Conservation (phyloP, 495 filamentous ascomycete genomes). For the Penicillium waksmanii region DNA sequence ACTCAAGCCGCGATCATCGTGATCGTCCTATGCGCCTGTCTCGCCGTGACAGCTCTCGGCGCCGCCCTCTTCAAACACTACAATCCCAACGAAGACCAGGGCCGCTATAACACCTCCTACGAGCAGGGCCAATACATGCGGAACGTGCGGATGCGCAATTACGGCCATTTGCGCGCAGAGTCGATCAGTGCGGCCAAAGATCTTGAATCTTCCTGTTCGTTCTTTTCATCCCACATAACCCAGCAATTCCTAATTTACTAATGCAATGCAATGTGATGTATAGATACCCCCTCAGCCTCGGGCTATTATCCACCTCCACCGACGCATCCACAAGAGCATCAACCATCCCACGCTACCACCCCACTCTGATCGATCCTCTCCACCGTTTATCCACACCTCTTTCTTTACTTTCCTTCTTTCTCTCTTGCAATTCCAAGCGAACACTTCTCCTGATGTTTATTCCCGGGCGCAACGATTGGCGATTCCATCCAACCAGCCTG, state of each 20-base stretch:
- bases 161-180: constrained; percentile 32
- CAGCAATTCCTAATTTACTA: no score
- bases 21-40: constrained; percentile 45
- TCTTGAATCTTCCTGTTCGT: constrained; percentile 41
- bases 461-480: no score
- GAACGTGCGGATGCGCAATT: constrained; percentile 38
- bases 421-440: background rate
- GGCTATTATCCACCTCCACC: constrained; percentile 20
- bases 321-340: background rate
- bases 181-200: constrained; percentile 27
- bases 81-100: constrained; percentile 26
- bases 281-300: constrained; percentile 23
- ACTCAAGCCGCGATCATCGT: constrained; percentile 43
- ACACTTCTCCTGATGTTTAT: no score
- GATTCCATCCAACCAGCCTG: no score
- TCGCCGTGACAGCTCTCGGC: constrained; percentile 38
- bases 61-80: constrained; percentile 40
- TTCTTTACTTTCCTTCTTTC: background rate
- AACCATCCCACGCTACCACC: background rate
- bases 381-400: background rate
- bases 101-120: constrained; percentile 23
- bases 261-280: constrained; percentile 4
- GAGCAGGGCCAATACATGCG: constrained; percentile 48
- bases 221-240: background rate
- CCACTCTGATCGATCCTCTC: background rate